A percentile compares a stretch with the other conserved stretches of the same genome.
These are phyloP conservation scores for Vitis rotundifolia DNA, from an alignment of 164 flowering plant species.

Conservation along the genomic window DNA sequence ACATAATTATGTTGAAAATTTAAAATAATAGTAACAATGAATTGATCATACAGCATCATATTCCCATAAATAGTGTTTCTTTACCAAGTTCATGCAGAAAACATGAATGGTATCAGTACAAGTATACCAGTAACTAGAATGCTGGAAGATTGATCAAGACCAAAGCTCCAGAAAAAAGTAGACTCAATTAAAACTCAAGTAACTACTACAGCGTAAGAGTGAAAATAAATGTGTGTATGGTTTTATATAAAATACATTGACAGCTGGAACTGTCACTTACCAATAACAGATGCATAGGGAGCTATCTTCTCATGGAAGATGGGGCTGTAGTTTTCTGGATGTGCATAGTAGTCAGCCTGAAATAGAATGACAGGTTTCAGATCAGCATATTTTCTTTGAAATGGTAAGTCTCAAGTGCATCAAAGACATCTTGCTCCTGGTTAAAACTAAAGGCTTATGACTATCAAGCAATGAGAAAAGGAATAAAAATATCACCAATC, in stretches of 20 bases:
- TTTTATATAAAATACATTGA: neutral
- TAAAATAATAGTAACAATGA: no score
- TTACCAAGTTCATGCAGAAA: neutral
- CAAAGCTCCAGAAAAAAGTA: neutral
- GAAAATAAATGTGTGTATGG: neutral
- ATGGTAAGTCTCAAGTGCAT: neutral
- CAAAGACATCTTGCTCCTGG: neutral
- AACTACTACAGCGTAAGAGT: neutral
- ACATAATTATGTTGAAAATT: no score
- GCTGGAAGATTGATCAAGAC: neutral
- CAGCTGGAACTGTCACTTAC: conserved; percentile 35
- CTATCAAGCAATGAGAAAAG: no score
- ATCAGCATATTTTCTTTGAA: neutral
- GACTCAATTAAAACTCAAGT: neutral
- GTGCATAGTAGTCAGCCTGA: conserved; percentile 94
- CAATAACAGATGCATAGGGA: conserved; percentile 96
- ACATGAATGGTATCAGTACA: neutral
- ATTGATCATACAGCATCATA: no score
- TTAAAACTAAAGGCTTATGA: neutral
- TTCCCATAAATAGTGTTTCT: no score
- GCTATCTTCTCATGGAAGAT: conserved; percentile 89
- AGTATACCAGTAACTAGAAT: neutral
- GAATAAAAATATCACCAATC: no score
- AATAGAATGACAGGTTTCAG: conserved; percentile 7
- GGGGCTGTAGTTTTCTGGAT: conserved; percentile 89